Percentiles rank a stretch among this genome's conserved stretches.
Evolutionary conservation across 345 rosid genomes (phyloP).

Genomic region (Eucalyptus caleyi): DNA sequence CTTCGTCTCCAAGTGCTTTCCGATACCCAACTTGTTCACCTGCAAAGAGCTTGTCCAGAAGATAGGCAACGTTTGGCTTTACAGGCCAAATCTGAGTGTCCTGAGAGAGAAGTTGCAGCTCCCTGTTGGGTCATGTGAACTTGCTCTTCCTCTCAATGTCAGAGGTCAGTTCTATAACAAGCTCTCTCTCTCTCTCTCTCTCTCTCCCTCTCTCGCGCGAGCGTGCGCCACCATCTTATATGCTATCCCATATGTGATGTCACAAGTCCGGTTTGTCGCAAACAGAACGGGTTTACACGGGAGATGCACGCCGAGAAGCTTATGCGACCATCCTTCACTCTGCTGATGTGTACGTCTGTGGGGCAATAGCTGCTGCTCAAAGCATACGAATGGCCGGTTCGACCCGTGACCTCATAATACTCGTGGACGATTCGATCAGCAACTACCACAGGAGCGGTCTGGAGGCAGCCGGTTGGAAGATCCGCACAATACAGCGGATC

Average conservation of each 20-base stretch:
- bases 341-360: slow-evolving; percentile 83
- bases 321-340: slow-evolving; percentile 95
- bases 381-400: slow-evolving; percentile 92
- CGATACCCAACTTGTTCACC: slow-evolving; percentile 68
- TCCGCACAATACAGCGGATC: slow-evolving; percentile 69
- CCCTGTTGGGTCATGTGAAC: slow-evolving; percentile 91
- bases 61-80: slow-evolving; percentile 58
- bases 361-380: slow-evolving; percentile 88
- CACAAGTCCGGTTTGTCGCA: neutral
- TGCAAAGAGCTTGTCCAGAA: slow-evolving; percentile 65
- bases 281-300: slow-evolving; percentile 41
- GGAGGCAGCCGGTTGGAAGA: slow-evolving; percentile 89
- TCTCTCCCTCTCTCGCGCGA: neutral
- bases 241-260: neutral
- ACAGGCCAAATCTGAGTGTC: slow-evolving; percentile 50
- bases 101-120: slow-evolving; percentile 70
- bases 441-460: slow-evolving; percentile 75
- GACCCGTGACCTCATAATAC: slow-evolving; percentile 79
- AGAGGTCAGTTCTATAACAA: slow-evolving; percentile 28
- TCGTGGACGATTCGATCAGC: slow-evolving; percentile 74
- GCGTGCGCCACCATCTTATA: neutral
- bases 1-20: slow-evolving; percentile 58
- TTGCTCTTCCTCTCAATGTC: slow-evolving; percentile 69
- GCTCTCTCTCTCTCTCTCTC: neutral
- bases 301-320: slow-evolving; percentile 63